phyloP scores from a whole-genome alignment of 108 stramenopile species.

The Cyclostephanos tholiformis region DNA sequence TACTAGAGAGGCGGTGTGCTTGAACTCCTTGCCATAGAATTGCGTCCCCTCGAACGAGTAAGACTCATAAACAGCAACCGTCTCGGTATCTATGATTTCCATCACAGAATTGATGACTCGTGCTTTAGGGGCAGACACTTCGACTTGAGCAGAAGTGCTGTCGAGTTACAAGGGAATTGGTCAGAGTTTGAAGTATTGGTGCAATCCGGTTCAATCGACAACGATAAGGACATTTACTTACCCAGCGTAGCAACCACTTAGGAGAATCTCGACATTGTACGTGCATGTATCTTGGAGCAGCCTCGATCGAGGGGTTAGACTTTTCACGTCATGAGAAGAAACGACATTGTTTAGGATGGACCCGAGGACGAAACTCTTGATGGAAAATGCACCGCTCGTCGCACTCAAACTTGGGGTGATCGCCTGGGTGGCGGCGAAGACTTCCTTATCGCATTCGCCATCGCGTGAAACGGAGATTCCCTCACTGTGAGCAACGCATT shows the following conservation, averaged over 20 bases:
- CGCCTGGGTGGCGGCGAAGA: no score
- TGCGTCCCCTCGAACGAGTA: not conserved
- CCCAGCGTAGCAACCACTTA: conserved; percentile 12
- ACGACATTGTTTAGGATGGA: conserved; percentile 3
- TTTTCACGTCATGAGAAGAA: not conserved
- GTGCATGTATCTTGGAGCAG: conserved; percentile 9
- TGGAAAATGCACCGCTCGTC: conserved; percentile 10
- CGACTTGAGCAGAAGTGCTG: conserved; percentile 9
- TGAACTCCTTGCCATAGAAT: conserved; percentile 6
- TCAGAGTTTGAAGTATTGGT: not conserved
- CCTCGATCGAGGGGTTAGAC: not conserved
- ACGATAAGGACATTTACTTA: not conserved
- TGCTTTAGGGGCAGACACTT: conserved; percentile 17
- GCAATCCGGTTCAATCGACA: not conserved
- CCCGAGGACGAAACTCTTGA: conserved; percentile 9
- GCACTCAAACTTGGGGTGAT: not conserved
- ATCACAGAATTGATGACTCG: conserved; percentile 17
- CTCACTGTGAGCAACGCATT: not conserved
- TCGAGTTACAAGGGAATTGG: not conserved
- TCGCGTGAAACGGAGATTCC: conserved; percentile 2
- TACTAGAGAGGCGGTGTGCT: not conserved
- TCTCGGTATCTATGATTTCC: conserved; percentile 8
- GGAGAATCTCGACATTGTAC: conserved; percentile 18
- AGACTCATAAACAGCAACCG: not conserved
- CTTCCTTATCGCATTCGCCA: not conserved